phyloP scores from a whole-genome alignment of 1,284 basidiomycete species.

The Phellopilus nigrolimitatus region DNA sequence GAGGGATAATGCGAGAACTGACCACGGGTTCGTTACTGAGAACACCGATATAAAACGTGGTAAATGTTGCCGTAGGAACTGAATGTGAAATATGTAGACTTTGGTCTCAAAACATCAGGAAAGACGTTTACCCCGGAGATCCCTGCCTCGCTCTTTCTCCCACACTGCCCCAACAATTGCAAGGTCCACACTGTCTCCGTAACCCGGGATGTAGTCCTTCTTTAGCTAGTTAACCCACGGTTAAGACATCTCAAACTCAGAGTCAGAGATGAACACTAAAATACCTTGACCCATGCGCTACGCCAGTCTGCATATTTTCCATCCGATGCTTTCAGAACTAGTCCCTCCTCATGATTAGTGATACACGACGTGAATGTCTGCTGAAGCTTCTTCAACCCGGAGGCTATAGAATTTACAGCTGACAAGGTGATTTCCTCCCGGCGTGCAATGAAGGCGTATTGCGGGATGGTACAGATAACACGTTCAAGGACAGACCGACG shows the following conservation, averaged over 20 bases:
- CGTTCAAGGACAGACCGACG: conserved; percentile 61
- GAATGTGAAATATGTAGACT: no score
- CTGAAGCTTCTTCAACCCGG: conserved; percentile 33
- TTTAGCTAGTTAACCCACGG: no score
- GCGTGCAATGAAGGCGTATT: conserved; percentile 60
- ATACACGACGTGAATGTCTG: conserved; percentile 48
- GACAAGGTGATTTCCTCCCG: conserved; percentile 39
- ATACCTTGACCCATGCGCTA: conserved; percentile 75
- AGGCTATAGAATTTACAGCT: conserved; percentile 17
- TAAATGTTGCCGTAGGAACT: conserved; percentile 72
- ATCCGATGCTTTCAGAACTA: conserved; percentile 73
- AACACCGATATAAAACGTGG: conserved; percentile 74
- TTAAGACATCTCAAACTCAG: no score
- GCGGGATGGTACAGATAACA: conserved; percentile 45
- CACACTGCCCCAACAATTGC: conserved; percentile 72
- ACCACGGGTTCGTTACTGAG: conserved; percentile 32
- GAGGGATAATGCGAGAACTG: background rate
- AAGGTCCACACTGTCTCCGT: conserved; percentile 78
- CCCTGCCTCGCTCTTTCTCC: conserved; percentile 73
- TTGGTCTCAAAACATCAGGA: conserved; percentile 4
- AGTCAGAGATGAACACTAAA: no score
- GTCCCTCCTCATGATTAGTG: conserved; percentile 53
- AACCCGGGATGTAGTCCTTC: conserved; percentile 78
- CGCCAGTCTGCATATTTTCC: conserved; percentile 60
- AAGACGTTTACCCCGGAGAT: conserved; percentile 56